phyloP scores from a whole-genome alignment of 768 basidiomycete genomes.

The Suillus placidus region DNA sequence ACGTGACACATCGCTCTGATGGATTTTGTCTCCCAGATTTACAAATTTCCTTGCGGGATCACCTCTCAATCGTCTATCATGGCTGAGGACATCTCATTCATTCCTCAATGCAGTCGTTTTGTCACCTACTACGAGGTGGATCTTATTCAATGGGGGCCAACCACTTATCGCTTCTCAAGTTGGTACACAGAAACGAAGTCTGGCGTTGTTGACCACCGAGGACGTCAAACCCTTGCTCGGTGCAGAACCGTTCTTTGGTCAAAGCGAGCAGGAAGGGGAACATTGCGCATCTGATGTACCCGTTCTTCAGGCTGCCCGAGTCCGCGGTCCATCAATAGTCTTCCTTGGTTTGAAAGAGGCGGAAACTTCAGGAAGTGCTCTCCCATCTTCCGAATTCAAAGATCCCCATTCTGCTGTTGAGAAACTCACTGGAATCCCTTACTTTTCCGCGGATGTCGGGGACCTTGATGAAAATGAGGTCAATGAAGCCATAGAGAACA shows the following conservation, averaged over 20 bases:
- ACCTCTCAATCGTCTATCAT: slow-evolving; percentile 78
- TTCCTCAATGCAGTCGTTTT: slow-evolving; percentile 75
- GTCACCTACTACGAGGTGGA: slow-evolving; percentile 68
- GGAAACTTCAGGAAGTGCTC: slow-evolving; percentile 46
- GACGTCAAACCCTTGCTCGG: slow-evolving; percentile 72
- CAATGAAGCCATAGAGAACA: slow-evolving; percentile 42
- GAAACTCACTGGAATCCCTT: slow-evolving; percentile 78
- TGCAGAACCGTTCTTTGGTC: slow-evolving; percentile 68
- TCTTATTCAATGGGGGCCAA: slow-evolving; percentile 74
- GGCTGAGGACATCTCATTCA: slow-evolving; percentile 72
- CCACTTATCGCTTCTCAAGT: slow-evolving; percentile 55
- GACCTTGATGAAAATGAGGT: slow-evolving; percentile 49
- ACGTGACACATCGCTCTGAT: slow-evolving; percentile 6
- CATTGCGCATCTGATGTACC: slow-evolving; percentile 26
- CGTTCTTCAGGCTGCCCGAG: slow-evolving; percentile 56
- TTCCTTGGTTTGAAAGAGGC: slow-evolving; percentile 81
- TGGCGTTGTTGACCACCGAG: slow-evolving; percentile 60
- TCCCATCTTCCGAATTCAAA: slow-evolving; percentile 68
- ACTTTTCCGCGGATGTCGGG: slow-evolving; percentile 80
- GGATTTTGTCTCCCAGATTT: slow-evolving; percentile 33
- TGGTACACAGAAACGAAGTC: slow-evolving; percentile 35
- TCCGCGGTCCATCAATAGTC: slow-evolving; percentile 62
- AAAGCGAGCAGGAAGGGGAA: slow-evolving; percentile 53
- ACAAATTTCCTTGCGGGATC: slow-evolving; percentile 62
- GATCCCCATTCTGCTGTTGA: slow-evolving; percentile 54